Base-by-base conservation (phyloP, 371 early-diverging fungal species). In the Batkoa obscura region DNA sequence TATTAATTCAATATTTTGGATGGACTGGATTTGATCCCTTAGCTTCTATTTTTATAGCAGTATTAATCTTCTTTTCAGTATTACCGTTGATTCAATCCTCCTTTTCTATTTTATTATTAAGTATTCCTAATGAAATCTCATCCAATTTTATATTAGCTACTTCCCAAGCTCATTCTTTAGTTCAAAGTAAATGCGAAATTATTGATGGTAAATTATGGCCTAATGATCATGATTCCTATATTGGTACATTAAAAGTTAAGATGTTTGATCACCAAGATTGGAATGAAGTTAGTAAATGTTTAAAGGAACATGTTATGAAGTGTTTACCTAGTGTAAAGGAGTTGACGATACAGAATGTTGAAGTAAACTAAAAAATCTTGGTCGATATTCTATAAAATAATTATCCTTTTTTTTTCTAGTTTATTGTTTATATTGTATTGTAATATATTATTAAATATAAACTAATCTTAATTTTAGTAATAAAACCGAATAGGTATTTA, bases 21-120 rank as follows among this genome's bases (percentile, higher is more conserved):
- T 93, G 94, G 94, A 85, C 84, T 10, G 91, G 93, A 37, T 82
- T 90, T 50, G 97, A 96, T 66, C 94, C 97, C 0, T 74, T 93
- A 46, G 90, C 91, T n/a, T 91, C 92, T 9, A 74, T 96, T 38
- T 77, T 90, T 51, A 93, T 96, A 59, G 88, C 92, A 0, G 64
- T 78, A 8, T 66, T 96, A 37, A 94, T 90, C 34, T 83, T 94
- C 58, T 63, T 79, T 54, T 81, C 81, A 30, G 88, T 88, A 2
- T 75, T 88, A 52, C 94, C 96, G 0, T 72, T 95, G 32, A 81
- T 95, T 47, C 71, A 70, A 43, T 71, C 77, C 53, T 81, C 86
- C 4, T 74, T 80, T 0, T 62, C 72, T 1, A 72, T 80, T 0
- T 55, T 82, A 59, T 72, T 80, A 76, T 53, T 80, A 8, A 67